These are phyloP conservation scores for Solanum rostratum DNA, from an alignment of 257 asterid species.

Conservation along the genomic window DNA sequence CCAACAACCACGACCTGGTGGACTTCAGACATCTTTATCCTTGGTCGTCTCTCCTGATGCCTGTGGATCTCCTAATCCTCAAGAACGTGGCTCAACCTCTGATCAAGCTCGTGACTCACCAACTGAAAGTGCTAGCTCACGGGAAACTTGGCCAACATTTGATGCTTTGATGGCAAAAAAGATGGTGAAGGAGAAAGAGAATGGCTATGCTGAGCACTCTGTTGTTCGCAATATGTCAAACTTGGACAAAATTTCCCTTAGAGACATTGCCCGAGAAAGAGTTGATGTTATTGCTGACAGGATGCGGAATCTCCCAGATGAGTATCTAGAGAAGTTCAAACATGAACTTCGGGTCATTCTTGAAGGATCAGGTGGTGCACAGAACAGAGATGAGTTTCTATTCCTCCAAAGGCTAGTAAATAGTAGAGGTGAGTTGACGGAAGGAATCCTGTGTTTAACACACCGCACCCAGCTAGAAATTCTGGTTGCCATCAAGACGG, in stretches of 20 bases:
- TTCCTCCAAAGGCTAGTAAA: slow-evolving; percentile 80
- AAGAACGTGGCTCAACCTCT: slow-evolving; percentile 71
- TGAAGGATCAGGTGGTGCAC: slow-evolving; percentile 85
- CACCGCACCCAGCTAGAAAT: slow-evolving; percentile 89
- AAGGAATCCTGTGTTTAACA: slow-evolving; percentile 42
- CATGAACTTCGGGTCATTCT: slow-evolving; percentile 74
- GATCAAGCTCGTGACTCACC: slow-evolving; percentile 81
- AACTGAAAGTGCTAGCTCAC: slow-evolving; percentile 91
- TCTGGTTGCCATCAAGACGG: slow-evolving; percentile 74
- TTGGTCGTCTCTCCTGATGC: slow-evolving; percentile 74
- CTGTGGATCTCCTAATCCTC: slow-evolving; percentile 70
- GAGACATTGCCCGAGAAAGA: slow-evolving; percentile 74
- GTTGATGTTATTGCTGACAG: slow-evolving; percentile 64
- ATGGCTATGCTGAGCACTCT: slow-evolving; percentile 66
- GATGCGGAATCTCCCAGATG: slow-evolving; percentile 80
- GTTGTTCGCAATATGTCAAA: slow-evolving; percentile 51
- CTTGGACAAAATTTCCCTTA: slow-evolving; percentile 65
- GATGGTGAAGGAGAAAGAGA: slow-evolving; percentile 59
- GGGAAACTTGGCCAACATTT: slow-evolving; percentile 88
- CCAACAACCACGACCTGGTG: slow-evolving; percentile 74
- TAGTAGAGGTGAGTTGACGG: slow-evolving; percentile 71
- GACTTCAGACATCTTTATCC: slow-evolving; percentile 66
- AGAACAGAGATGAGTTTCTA: slow-evolving; percentile 76
- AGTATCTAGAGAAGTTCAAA: slow-evolving; percentile 67
- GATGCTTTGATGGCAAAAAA: slow-evolving; percentile 55